Percentiles rank a stretch among this genome's conserved stretches.
These are phyloP conservation scores for Eimeria zaria DNA, from an alignment of 169 alveolate genomes.

Conservation along the genomic window DNA sequence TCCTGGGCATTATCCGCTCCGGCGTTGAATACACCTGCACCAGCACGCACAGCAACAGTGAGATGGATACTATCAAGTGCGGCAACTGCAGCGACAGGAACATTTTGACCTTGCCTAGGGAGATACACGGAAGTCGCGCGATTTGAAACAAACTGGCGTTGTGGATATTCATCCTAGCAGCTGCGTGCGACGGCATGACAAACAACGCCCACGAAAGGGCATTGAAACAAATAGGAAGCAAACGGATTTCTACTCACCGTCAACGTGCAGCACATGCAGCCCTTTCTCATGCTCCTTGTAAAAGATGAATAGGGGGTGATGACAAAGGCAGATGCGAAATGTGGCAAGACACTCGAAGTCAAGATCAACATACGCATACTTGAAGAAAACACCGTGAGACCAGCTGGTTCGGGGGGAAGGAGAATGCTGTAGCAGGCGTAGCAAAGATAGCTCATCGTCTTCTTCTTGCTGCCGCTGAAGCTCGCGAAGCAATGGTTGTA, in stretches of 20 bases:
- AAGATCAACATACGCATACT: slow-evolving; percentile 81
- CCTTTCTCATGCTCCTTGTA: slow-evolving; percentile 78
- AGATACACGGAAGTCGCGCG: background rate
- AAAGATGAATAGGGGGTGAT: slow-evolving; percentile 74
- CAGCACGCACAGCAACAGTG: background rate
- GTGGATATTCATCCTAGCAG: background rate
- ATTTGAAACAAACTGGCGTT: background rate
- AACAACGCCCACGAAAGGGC: background rate
- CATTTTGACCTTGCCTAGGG: background rate
- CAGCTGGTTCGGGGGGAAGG: slow-evolving; percentile 71
- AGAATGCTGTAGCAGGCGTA: slow-evolving; percentile 62
- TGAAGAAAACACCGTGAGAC: slow-evolving; percentile 85
- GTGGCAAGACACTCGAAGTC: slow-evolving; percentile 81
- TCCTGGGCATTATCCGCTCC: slow-evolving; percentile 66
- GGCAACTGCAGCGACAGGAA: background rate
- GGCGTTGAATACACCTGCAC: slow-evolving; percentile 69
- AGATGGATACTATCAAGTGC: background rate
- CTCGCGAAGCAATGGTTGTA: slow-evolving; percentile 24
- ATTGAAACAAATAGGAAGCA: background rate
- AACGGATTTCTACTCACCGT: slow-evolving; percentile 52
- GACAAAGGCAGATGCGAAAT: slow-evolving; percentile 71
- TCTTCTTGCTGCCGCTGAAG: slow-evolving; percentile 61
- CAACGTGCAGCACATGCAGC: slow-evolving; percentile 80
- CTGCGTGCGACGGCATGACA: background rate
- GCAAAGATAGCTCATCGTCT: slow-evolving; percentile 52